These are phyloP conservation scores for Barbarea vulgaris DNA, from an alignment of 345 rosid genomes.

Conservation along the genomic window DNA sequence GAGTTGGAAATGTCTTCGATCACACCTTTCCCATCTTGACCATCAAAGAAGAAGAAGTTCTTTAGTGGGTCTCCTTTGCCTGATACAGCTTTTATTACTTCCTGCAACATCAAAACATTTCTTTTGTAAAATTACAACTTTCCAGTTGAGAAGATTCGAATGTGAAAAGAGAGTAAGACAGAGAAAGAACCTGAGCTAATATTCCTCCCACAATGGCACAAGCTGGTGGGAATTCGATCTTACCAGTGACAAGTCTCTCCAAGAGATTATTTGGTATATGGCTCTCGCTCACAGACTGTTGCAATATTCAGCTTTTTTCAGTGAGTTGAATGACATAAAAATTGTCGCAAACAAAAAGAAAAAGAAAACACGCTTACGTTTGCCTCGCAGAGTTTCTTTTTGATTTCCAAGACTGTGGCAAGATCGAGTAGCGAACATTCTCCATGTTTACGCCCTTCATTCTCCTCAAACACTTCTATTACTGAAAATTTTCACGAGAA, in stretches of 20 bases:
- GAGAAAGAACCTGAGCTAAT: conserved; percentile 77
- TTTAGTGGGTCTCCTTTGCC: conserved; percentile 88
- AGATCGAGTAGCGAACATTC: conserved; percentile 59
- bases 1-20: conserved; percentile 71
- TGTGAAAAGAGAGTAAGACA: neutral
- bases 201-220: conserved; percentile 94
- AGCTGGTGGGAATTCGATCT: conserved; percentile 75
- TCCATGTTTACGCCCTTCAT: conserved; percentile 57
- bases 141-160: neutral
- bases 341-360: neutral
- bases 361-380: conserved; percentile 45
- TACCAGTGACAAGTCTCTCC: conserved; percentile 63
- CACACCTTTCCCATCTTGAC: conserved; percentile 82
- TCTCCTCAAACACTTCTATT: conserved; percentile 76
- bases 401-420: conserved; percentile 60
- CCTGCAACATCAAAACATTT: conserved; percentile 49
- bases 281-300: conserved; percentile 66
- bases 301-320: neutral
- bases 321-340: neutral
- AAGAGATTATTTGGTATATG: conserved; percentile 63
- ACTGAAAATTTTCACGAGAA: conserved; percentile 48
- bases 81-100: conserved; percentile 88
- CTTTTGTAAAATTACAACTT: neutral
- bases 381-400: conserved; percentile 69
- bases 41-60: conserved; percentile 92